Conservation (phyloP, 352 stramenopile species). For the Phytophthora gonapodyides region DNA sequence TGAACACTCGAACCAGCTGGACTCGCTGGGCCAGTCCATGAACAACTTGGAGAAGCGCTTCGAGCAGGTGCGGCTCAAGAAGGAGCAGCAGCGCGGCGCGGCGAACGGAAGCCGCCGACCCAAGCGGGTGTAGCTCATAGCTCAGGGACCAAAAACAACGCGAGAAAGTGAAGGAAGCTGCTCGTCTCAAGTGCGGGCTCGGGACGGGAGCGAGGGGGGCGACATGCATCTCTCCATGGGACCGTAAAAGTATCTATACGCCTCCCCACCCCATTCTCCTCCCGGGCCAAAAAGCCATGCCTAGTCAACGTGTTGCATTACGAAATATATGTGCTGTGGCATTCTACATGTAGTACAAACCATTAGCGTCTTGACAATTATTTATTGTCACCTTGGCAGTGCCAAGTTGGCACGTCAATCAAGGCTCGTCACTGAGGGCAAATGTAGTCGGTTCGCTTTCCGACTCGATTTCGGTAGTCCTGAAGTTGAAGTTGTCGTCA, state of each 20-base stretch:
- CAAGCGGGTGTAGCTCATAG: constrained; percentile 31
- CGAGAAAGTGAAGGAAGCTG: constrained; percentile 25
- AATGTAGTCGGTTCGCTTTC: constrained; percentile 15
- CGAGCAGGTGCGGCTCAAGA: constrained; percentile 80
- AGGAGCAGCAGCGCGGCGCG: constrained; percentile 37
- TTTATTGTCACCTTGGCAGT: too few relatives aligned
- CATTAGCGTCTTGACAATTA: neutral
- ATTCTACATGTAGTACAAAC: constrained; percentile 16
- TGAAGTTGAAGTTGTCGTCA: constrained; percentile 32
- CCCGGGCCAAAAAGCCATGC: constrained; percentile 18
- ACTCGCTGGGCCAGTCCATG: constrained; percentile 77
- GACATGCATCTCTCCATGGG: constrained; percentile 32
- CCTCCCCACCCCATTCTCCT: constrained; percentile 9
- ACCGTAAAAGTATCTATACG: constrained; percentile 50
- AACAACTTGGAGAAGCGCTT: constrained; percentile 76
- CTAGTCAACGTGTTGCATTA: constrained; percentile 44
- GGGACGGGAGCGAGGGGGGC: constrained; percentile 22
- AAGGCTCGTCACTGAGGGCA: too few relatives aligned
- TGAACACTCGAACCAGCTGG: constrained; percentile 81
- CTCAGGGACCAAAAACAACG: constrained; percentile 1
- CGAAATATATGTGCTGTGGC: constrained; percentile 46
- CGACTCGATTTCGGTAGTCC: constrained; percentile 20
- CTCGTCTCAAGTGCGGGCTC: constrained; percentile 21
- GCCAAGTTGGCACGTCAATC: too few relatives aligned
- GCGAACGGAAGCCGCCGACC: constrained; percentile 29